Percentiles rank a stretch among this genome's conserved stretches.
Evolutionary conservation across 2,329 filamentous ascomycete species (phyloP).

Genomic region (Xylaria arbuscula): DNA sequence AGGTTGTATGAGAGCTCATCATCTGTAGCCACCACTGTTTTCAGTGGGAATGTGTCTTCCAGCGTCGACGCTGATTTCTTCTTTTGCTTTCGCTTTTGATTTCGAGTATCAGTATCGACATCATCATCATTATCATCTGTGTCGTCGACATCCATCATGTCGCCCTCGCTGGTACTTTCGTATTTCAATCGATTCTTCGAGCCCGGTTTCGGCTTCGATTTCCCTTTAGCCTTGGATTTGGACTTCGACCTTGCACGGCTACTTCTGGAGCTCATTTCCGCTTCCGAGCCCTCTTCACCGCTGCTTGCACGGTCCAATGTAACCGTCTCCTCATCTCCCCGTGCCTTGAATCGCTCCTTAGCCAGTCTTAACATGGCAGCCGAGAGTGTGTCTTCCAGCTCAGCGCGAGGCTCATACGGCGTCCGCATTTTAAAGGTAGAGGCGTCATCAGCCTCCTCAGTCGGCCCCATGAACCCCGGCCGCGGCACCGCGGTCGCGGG

Average conservation of each 20-base stretch:
- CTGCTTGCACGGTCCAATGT: constrained; percentile 25
- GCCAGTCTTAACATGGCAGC: constrained; percentile 74
- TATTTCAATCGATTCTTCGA: constrained; percentile 40
- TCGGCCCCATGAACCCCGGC: constrained; percentile 61
- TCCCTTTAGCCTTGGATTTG: constrained; percentile 12
- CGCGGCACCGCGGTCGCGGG: constrained; percentile 69
- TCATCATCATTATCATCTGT: neutral
- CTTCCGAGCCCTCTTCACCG: constrained; percentile 39
- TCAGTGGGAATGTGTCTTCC: constrained; percentile 43
- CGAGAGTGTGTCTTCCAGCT: constrained; percentile 76
- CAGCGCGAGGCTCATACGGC: constrained; percentile 63
- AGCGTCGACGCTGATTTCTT: neutral
- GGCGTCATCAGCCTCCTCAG: constrained; percentile 53
- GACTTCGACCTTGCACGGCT: constrained; percentile 26
- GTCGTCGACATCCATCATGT: constrained; percentile 43
- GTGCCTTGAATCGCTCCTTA: constrained; percentile 68
- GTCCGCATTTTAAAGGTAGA: constrained; percentile 63
- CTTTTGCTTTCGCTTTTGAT: too few species aligned
- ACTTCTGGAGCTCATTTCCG: constrained; percentile 32
- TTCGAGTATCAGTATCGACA: too few species aligned
- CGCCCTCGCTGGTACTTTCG: constrained; percentile 37
- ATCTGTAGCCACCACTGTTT: constrained; percentile 72
- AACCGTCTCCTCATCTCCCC: constrained; percentile 31
- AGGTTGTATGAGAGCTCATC: constrained; percentile 74
- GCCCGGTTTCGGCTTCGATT: constrained; percentile 22